A percentile compares a stretch with the other conserved stretches of the same genome.
Conservation (phyloP, 345 rosid species). For the Eucalyptus tenuipes region DNA sequence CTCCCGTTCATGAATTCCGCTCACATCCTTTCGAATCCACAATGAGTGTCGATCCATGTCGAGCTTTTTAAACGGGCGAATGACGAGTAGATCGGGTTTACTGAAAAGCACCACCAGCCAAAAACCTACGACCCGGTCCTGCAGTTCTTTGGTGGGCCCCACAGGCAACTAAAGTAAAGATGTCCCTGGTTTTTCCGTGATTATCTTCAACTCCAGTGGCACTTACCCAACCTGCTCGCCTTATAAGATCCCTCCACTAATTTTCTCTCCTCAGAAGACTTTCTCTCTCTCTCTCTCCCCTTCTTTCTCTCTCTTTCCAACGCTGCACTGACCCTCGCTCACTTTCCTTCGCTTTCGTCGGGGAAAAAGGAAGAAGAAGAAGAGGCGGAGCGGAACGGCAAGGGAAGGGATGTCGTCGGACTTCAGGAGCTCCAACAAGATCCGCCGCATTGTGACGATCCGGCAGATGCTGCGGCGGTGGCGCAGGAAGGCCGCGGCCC, state of each 20-base stretch:
- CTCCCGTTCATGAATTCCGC: neutral
- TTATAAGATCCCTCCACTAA: neutral
- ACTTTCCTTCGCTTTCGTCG: neutral
- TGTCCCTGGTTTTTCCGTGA: neutral
- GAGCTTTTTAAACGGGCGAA: neutral
- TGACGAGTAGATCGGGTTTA: neutral
- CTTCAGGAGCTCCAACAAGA: conserved; percentile 39
- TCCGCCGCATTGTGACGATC: conserved; percentile 63
- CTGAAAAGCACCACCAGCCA: neutral
- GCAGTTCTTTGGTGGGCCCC: neutral
- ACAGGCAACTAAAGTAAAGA: neutral
- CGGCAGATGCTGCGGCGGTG: conserved; percentile 71
- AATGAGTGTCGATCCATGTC: neutral
- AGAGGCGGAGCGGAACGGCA: neutral
- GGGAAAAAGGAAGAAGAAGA: neutral
- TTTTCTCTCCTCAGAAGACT: neutral
- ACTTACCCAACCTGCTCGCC: neutral
- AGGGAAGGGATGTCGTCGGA: neutral
- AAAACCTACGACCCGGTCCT: neutral
- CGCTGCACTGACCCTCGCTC: neutral
- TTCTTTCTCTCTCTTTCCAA: neutral
- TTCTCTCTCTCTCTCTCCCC: neutral
- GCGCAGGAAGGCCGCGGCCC: conserved; percentile 55
- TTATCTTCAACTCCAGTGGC: neutral
- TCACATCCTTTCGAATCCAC: neutral